phyloP scores from a whole-genome alignment of 1,139 yeast genomes.

The Saccharomyces hybrid region DNA sequence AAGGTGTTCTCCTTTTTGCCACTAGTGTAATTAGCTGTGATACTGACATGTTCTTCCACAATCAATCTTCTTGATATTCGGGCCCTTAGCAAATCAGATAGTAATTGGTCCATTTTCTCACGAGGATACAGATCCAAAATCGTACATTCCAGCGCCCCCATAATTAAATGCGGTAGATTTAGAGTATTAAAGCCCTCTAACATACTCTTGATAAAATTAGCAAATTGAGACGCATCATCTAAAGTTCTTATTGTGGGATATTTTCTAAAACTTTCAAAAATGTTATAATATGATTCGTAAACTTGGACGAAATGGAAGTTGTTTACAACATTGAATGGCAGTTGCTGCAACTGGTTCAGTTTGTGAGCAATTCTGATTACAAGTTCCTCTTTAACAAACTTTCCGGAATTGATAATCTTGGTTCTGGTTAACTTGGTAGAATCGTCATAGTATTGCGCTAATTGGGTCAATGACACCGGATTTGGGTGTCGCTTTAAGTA shows the following conservation, averaged over 20 bases:
- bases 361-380: conserved; percentile 79
- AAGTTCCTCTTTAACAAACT: conserved; percentile 77
- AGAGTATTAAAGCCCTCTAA: conserved; percentile 67
- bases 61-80: conserved; percentile 84
- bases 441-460: conserved; percentile 81
- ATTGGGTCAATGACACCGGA: conserved; percentile 78
- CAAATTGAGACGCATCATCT: conserved; percentile 68
- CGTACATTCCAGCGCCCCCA: conserved; percentile 85
- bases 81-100: conserved; percentile 71
- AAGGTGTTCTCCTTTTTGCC: conserved; percentile 34
- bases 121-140: conserved; percentile 57
- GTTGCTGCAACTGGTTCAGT: conserved; percentile 65
- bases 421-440: conserved; percentile 50
- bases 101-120: conserved; percentile 56
- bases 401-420: conserved; percentile 73
- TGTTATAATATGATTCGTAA: conserved; percentile 80
- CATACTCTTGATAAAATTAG: conserved; percentile 52
- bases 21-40: conserved; percentile 54
- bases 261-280: conserved; percentile 76
- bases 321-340: conserved; percentile 79
- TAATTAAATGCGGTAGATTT: conserved; percentile 78
- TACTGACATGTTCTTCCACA: conserved; percentile 80
- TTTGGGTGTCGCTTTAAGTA: conserved; percentile 67
- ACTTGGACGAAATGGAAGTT: conserved; percentile 81
- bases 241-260: conserved; percentile 58